phyloP scores from a whole-genome alignment of 2,329 filamentous ascomycete genomes.

The Neopestalotiopsis rosae region DNA sequence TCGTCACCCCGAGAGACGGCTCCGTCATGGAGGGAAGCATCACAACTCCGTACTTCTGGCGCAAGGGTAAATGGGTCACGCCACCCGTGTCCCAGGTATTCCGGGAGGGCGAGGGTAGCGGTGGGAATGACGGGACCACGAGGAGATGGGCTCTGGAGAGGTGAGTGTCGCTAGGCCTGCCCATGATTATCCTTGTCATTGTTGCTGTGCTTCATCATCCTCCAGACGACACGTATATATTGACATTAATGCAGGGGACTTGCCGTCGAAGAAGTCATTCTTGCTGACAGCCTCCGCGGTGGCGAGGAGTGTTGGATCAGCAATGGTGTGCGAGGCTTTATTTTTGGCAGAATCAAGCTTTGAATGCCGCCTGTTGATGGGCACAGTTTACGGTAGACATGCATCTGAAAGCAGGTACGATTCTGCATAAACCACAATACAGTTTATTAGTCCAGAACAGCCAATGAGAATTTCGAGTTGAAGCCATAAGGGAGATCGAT shows the following conservation, averaged over 20 bases:
- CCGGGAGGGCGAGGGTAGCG: conserved; percentile 54
- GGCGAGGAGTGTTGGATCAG: conserved; percentile 88
- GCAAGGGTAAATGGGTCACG: conserved; percentile 77
- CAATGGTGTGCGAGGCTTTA: conserved; percentile 84
- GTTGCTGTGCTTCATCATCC: not conserved
- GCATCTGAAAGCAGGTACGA: too few species aligned
- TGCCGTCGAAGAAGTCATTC: conserved; percentile 69
- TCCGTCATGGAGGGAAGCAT: conserved; percentile 86
- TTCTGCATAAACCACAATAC: too few species aligned
- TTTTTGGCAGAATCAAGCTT: conserved; percentile 43
- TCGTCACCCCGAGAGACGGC: conserved; percentile 65
- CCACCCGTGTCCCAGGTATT: conserved; percentile 63
- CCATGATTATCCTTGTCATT: not conserved
- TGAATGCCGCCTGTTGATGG: not conserved
- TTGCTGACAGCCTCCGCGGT: conserved; percentile 63
- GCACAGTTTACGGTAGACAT: too few species aligned
- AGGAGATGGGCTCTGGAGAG: conserved; percentile 81
- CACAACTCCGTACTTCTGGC: conserved; percentile 83
- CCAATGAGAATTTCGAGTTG: too few species aligned
- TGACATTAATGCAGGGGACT: conserved; percentile 49
- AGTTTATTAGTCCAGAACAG: too few species aligned
- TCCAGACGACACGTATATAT: conserved; percentile 15
- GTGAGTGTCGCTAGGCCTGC: conserved; percentile 41
- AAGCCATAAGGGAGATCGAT: too few species aligned
- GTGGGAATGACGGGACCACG: conserved; percentile 83